These are phyloP conservation scores for Lignosus rhinocerotis DNA, from an alignment of 1,284 basidiomycete species.

Conservation along the genomic window DNA sequence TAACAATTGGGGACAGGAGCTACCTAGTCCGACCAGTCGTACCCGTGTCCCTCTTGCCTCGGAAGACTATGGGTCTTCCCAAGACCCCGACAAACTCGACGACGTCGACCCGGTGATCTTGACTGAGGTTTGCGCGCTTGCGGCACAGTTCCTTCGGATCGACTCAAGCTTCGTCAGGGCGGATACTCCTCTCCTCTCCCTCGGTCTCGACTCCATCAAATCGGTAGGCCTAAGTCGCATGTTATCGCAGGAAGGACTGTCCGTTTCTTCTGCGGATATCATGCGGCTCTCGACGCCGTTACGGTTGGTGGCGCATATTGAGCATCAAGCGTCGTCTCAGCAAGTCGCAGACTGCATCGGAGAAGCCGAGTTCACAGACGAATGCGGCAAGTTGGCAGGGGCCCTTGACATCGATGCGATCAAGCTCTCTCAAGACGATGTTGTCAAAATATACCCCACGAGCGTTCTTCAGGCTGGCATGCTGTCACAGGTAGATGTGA, in stretches of 20 bases:
- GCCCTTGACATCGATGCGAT: conserved; percentile 26
- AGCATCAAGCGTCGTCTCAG: conserved; percentile 9
- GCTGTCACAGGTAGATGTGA: conserved; percentile 45
- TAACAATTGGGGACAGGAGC: conserved; percentile 2
- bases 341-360: conserved; percentile 14
- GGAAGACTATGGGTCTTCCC: neutral
- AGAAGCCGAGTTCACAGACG: conserved; percentile 17
- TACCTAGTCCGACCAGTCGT: neutral
- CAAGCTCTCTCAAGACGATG: conserved; percentile 35
- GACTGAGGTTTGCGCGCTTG: conserved; percentile 27
- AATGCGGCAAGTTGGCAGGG: conserved; percentile 18
- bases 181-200: conserved; percentile 42
- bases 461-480: conserved; percentile 50
- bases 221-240: conserved; percentile 43
- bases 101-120: conserved; percentile 21
- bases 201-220: conserved; percentile 52
- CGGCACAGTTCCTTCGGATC: conserved; percentile 41
- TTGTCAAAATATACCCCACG: conserved; percentile 40
- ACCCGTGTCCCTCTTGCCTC: neutral
- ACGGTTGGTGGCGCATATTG: conserved; percentile 17
- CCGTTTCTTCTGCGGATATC: conserved; percentile 37
- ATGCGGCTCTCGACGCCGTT: conserved; percentile 32
- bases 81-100: neutral
- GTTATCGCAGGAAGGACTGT: conserved; percentile 36
- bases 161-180: conserved; percentile 29